A percentile compares a stretch with the other conserved stretches of the same genome.
Conservation (phyloP, 192 early-diverging fungal species). For the Coemansia interrupta region DNA sequence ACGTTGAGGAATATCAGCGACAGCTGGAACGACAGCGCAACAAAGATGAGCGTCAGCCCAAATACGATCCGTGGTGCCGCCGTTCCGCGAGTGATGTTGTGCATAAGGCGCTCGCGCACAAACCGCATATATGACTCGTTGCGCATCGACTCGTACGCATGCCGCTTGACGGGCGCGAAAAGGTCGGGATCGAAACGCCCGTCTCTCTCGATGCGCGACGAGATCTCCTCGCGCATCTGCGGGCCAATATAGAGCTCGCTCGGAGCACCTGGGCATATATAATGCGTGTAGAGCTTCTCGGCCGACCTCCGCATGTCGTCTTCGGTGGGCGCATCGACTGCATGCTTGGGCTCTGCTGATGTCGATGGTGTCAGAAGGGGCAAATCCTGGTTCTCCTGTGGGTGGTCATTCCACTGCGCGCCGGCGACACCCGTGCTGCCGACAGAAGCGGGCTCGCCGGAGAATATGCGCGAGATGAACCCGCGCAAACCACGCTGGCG, state of each 20-base stretch:
- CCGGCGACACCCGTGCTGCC: slow-evolving; percentile 5
- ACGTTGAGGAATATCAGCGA: slow-evolving; percentile 47
- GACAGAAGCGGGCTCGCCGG: slow-evolving; percentile 15
- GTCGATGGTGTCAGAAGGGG: slow-evolving; percentile 21
- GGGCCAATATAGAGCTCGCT: slow-evolving; percentile 28
- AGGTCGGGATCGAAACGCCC: slow-evolving; percentile 35
- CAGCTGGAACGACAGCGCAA: slow-evolving; percentile 42
- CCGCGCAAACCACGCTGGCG: slow-evolving; percentile 23
- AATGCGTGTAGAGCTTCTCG: slow-evolving; percentile 46
- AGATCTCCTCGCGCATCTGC: slow-evolving; percentile 42
- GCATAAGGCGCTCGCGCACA: slow-evolving; percentile 42
- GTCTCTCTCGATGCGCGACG: slow-evolving; percentile 35
- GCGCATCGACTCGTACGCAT: slow-evolving; percentile 50
- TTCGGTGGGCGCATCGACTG: slow-evolving; percentile 16
- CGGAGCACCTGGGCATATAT: slow-evolving; percentile 35
- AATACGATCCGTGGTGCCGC: slow-evolving; percentile 46
- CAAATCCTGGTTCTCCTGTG: slow-evolving; percentile 12
- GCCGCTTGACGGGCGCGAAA: slow-evolving; percentile 48
- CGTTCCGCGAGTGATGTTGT: slow-evolving; percentile 47
- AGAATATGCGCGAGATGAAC: slow-evolving; percentile 46
- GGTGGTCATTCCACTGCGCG: slow-evolving; percentile 2
- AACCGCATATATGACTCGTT: slow-evolving; percentile 51
- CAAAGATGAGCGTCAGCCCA: slow-evolving; percentile 42
- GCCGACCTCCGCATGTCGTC: slow-evolving; percentile 40
- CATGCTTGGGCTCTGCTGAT: slow-evolving; percentile 13